These are phyloP conservation scores for Trichodelitschia bisporula DNA, from an alignment of 495 filamentous ascomycete genomes.

Conservation along the genomic window DNA sequence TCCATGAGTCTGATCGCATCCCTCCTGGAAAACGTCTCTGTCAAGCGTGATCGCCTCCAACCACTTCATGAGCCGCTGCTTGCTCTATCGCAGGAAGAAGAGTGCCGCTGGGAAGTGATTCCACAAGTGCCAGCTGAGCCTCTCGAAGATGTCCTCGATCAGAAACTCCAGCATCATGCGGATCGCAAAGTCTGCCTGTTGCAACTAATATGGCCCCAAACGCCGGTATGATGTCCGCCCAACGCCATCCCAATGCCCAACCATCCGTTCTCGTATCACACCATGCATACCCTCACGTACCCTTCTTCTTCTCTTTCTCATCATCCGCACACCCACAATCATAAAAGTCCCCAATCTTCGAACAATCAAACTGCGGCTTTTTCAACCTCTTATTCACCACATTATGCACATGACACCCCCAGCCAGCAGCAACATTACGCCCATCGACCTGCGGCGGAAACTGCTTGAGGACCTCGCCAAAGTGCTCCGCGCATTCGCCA, in stretches of 20 bases:
- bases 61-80: slow-evolving; percentile 17
- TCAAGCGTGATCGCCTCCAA: slow-evolving; percentile 16
- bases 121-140: slow-evolving; percentile 18
- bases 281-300: too few species aligned
- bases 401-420: slow-evolving; percentile 91
- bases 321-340: slow-evolving; percentile 88
- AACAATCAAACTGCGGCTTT: slow-evolving; percentile 72
- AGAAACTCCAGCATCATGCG: slow-evolving; percentile 18
- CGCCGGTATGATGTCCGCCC: too few species aligned
- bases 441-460: slow-evolving; percentile 83
- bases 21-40: slow-evolving; percentile 8
- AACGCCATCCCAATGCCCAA: too few species aligned
- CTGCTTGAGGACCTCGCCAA: slow-evolving; percentile 52
- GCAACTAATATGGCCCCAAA: too few species aligned
- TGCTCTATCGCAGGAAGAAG: slow-evolving; percentile 14
- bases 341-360: slow-evolving; percentile 73
- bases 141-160: slow-evolving; percentile 16
- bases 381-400: slow-evolving; percentile 69
- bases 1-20: slow-evolving; percentile 12
- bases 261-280: too few species aligned
- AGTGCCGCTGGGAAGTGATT: slow-evolving; percentile 14
- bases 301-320: slow-evolving; percentile 3
- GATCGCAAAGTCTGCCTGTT: slow-evolving; percentile 15
- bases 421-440: slow-evolving; percentile 59
- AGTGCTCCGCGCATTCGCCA: slow-evolving; percentile 83